Percentiles rank a stretch among this genome's conserved stretches.
These are phyloP conservation scores for Lolium multiflorum DNA, from an alignment of 176 grass and related monocot species.

Conservation along the genomic window DNA sequence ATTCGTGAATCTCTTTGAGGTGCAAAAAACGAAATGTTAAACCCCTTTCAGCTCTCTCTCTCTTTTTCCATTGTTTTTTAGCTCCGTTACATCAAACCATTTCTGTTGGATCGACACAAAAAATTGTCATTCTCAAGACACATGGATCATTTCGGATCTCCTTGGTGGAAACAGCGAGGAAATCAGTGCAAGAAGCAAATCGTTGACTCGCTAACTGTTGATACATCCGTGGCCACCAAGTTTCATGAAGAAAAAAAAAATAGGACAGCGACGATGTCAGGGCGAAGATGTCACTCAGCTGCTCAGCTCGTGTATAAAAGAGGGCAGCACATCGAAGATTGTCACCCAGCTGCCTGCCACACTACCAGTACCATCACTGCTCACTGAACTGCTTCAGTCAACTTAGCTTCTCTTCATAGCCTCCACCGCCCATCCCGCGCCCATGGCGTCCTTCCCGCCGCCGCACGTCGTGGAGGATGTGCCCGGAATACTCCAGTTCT, in stretches of 20 bases:
- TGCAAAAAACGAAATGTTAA: too few species aligned
- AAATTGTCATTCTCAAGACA: neutral
- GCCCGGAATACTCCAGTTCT: neutral
- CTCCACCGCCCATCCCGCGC: neutral
- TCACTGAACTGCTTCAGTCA: neutral
- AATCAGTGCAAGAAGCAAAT: neutral
- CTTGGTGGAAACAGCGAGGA: neutral
- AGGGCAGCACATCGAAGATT: neutral
- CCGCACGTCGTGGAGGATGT: conserved; percentile 31
- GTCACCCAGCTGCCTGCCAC: neutral
- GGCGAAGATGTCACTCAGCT: neutral
- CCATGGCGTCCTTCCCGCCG: conserved; percentile 24
- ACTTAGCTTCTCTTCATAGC: neutral
- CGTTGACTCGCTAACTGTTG: neutral
- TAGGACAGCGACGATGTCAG: too few species aligned
- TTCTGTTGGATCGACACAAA: too few species aligned
- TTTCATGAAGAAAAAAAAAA: neutral
- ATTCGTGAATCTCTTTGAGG: too few species aligned
- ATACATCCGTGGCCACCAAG: conserved; percentile 11
- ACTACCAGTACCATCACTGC: neutral
- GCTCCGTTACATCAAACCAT: too few species aligned
- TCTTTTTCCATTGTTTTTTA: too few species aligned
- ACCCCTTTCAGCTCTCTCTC: too few species aligned
- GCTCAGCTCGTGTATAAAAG: neutral
- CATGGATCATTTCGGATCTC: neutral